Conservation (phyloP, 2,329 filamentous ascomycete species). For the Colletotrichum godetiae region DNA sequence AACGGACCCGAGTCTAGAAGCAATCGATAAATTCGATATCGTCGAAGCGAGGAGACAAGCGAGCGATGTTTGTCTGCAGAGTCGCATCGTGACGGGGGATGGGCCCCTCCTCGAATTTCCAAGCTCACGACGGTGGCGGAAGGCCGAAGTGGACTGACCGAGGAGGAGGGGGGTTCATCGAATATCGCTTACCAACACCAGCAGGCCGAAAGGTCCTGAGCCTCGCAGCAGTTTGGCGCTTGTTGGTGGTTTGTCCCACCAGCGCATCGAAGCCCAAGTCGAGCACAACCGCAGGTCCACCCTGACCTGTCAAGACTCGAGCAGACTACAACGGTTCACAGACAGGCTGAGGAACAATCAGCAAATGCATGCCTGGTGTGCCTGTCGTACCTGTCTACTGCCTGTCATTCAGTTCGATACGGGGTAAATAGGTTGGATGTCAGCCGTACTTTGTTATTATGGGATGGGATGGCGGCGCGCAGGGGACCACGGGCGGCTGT, state of each 20-base stretch:
- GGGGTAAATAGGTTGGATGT: not conserved
- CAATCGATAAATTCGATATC: not conserved
- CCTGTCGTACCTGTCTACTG: not conserved
- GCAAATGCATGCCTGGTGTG: not conserved
- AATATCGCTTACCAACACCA: conserved; percentile 20
- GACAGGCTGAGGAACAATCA: not conserved
- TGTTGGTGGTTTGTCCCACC: not conserved
- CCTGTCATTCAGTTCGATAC: conserved; percentile 1
- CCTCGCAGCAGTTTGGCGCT: not conserved
- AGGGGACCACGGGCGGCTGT: conserved; percentile 1
- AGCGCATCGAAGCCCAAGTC: not conserved
- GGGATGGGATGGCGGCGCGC: conserved; percentile 18
- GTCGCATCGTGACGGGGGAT: conserved; percentile 20
- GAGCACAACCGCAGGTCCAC: not conserved
- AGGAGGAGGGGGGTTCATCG: conserved; percentile 15
- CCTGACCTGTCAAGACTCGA: not conserved
- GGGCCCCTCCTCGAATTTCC: conserved; percentile 24
- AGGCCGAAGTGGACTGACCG: not conserved
- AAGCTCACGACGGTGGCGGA: not conserved
- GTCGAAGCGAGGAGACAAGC: not conserved
- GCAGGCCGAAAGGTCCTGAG: not conserved
- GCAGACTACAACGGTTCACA: not conserved
- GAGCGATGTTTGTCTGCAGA: conserved; percentile 1
- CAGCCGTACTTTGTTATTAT: not conserved
- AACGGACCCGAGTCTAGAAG: not conserved